Base-by-base conservation (phyloP, 148 eudicot species). In the Rhododendron simsii region DNA sequence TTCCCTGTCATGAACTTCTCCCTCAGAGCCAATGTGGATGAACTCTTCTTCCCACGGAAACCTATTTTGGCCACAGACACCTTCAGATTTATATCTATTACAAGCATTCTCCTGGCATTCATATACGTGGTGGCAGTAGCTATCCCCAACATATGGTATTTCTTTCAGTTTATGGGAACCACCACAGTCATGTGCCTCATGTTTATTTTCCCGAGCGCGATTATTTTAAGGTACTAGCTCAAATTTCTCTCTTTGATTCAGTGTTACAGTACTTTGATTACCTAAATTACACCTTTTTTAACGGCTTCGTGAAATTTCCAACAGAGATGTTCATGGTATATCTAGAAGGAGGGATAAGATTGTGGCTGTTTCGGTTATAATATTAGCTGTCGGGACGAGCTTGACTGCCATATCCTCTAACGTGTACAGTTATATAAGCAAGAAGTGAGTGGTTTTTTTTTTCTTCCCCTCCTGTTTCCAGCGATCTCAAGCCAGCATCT, bases 71-170 rank as follows among this genome's bases (percentile, higher is more conserved):
- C 89, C 73, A 79, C 82, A 7, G 95, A 93, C 79, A 93, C 91
- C 15, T 50, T 81, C 15, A 86, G 97, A 89, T 96, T 95, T 78
- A 80, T 92, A 35, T 90, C 92, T 16, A 91, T 96, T 26, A 95
- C 98, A 11, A 88, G 89, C 81, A 39, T 82, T 50, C 85, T 92
- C 39, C 95, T 96, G 15, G 84, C 88, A 57, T 90, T 95, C 78
- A 91, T 89, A 41, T 95, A 96, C 85, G 33, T 88, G 37, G 91
- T 89, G 0, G 96, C 99, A 30, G 90, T 95, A 11, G 93, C 91
- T 15, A 88, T 96, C 84, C 99, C 99, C 39, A 91, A 94, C 82
- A 95, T 96, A 85, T 96, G 99, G 99, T 95, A 93, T 88, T 95
- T 96, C 90, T 96, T 96, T 77, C 98, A 96, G 87, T 90, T 96